Conservation (phyloP, 2,329 filamentous ascomycete genomes). For the Colletotrichum orbiculare region DNA sequence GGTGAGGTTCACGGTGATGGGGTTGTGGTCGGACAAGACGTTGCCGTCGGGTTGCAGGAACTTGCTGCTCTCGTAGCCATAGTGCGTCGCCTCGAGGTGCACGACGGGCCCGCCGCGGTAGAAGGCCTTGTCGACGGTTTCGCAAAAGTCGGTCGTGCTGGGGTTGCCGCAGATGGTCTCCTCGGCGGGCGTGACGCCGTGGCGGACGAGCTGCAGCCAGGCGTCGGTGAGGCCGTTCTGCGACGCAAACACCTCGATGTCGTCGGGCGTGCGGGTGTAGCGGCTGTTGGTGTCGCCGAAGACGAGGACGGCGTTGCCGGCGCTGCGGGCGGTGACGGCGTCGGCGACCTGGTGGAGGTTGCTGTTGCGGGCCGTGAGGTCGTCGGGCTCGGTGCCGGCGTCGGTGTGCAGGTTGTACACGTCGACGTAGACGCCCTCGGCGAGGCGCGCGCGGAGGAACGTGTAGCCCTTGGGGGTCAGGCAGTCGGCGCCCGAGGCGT, state of each 20-base stretch:
- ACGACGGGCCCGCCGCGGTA: conserved; percentile 64
- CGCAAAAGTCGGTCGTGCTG: conserved; percentile 63
- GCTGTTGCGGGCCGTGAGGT: conserved; percentile 65
- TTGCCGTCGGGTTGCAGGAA: conserved; percentile 69
- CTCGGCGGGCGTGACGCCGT: conserved; percentile 56
- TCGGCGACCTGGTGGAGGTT: conserved; percentile 70
- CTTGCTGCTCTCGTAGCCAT: conserved; percentile 64
- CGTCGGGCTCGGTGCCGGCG: conserved; percentile 65
- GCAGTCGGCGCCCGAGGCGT: conserved; percentile 68
- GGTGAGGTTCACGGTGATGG: conserved; percentile 66
- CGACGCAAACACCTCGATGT: conserved; percentile 60
- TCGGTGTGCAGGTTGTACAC: conserved; percentile 76
- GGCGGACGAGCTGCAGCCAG: conserved; percentile 67
- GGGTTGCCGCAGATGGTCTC: conserved; percentile 69
- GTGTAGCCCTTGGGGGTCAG: conserved; percentile 78
- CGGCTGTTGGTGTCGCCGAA: conserved; percentile 75
- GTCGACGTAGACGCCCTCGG: conserved; percentile 67
- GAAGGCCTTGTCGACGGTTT: conserved; percentile 75
- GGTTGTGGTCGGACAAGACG: conserved; percentile 73
- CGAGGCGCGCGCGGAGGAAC: conserved; percentile 68
- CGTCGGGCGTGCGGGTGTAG: conserved; percentile 68
- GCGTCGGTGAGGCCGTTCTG: conserved; percentile 66
- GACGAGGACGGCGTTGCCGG: conserved; percentile 71
- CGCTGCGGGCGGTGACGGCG: conserved; percentile 66
- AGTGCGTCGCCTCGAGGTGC: conserved; percentile 58